Conservation (phyloP, 1,284 basidiomycete genomes). For the Amylostereum areolatum region DNA sequence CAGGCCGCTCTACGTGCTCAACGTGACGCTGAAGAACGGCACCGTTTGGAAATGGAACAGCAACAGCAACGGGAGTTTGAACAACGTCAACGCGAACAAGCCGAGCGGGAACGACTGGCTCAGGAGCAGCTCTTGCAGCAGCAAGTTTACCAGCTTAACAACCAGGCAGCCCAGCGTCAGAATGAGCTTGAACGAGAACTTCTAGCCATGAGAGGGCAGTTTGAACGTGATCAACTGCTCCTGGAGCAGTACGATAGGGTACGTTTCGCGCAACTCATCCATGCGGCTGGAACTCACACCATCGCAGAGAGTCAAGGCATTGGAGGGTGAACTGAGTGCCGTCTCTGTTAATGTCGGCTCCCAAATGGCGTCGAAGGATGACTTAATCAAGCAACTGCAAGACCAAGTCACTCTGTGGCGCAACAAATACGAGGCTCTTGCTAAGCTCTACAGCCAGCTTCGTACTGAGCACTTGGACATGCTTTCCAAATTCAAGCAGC, state of each 20-base stretch:
- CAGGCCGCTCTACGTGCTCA: conserved; percentile 78
- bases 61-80: conserved; percentile 89
- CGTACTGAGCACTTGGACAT: conserved; percentile 97
- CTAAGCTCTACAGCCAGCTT: conserved; percentile 97
- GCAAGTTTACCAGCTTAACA: conserved; percentile 73
- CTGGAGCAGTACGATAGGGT: conserved; percentile 97
- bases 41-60: conserved; percentile 71
- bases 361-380: conserved; percentile 91
- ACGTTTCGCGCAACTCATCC: conserved; percentile 22
- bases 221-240: conserved; percentile 97
- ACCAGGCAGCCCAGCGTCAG: conserved; percentile 62
- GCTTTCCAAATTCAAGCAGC: conserved; percentile 94
- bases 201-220: conserved; percentile 92
- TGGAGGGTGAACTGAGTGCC: conserved; percentile 86
- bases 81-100: conserved; percentile 83
- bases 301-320: conserved; percentile 84
- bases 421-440: conserved; percentile 98
- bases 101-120: conserved; percentile 82
- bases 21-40: conserved; percentile 80
- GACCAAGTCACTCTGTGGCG: conserved; percentile 97
- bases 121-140: conserved; percentile 84
- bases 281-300: too few species aligned
- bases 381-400: conserved; percentile 92
- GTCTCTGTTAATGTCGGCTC: conserved; percentile 79
- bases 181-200: conserved; percentile 87